Evolutionary conservation across 2,329 filamentous ascomycete species (phyloP).

Genomic region (Cercospora sojina): DNA sequence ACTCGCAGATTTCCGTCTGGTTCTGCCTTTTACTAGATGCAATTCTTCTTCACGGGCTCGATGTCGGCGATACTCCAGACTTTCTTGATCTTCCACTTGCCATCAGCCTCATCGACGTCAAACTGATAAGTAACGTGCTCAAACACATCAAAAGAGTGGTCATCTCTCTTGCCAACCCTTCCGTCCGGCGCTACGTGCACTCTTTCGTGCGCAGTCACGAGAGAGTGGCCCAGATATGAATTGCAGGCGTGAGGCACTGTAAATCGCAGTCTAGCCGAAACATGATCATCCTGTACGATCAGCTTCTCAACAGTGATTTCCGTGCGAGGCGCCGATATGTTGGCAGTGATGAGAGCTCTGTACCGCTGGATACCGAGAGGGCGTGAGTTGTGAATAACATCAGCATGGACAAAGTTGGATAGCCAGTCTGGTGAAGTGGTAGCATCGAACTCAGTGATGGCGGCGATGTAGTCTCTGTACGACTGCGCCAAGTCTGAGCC

Average conservation of each 20-base stretch:
- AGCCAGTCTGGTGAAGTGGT: background rate
- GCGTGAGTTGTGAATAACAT: slow-evolving; percentile 14
- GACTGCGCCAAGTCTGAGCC: background rate
- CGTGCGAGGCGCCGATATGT: slow-evolving; percentile 9
- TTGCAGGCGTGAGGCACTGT: slow-evolving; percentile 1
- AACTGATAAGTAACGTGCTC: slow-evolving; percentile 14
- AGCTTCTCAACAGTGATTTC: slow-evolving; percentile 8
- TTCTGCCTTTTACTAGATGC: background rate
- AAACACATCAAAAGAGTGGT: slow-evolving; percentile 5
- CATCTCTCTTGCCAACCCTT: background rate
- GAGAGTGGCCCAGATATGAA: background rate
- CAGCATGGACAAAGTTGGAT: slow-evolving; percentile 2
- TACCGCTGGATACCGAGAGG: slow-evolving; percentile 4
- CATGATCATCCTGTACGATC: background rate
- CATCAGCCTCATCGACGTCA: slow-evolving; percentile 3
- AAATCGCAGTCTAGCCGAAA: slow-evolving; percentile 6
- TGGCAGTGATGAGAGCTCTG: slow-evolving; percentile 8
- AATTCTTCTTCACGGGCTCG: slow-evolving; percentile 1
- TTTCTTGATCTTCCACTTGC: slow-evolving; percentile 11
- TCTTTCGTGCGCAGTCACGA: background rate
- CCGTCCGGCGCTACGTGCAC: background rate
- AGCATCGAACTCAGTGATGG: background rate
- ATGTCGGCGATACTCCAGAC: slow-evolving; percentile 12
- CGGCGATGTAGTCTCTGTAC: background rate
- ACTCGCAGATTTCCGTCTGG: background rate